Evolutionary conservation across 2,329 filamentous ascomycete genomes (phyloP), one percentile per base, ranked within the genome.

Genomic region (Fusarium udum): DNA sequence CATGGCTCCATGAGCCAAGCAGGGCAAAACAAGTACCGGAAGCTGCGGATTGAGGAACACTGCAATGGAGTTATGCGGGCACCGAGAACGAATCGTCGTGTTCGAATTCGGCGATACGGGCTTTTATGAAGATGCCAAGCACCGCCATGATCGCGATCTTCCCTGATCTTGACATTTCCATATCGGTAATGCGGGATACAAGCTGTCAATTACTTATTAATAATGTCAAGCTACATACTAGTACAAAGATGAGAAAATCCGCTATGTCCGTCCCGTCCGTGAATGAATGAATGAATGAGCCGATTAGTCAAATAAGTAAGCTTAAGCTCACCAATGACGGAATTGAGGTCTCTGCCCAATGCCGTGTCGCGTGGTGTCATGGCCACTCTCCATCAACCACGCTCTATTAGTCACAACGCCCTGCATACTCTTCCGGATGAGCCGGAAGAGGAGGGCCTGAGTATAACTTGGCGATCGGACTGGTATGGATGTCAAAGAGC

Each of bases 401-500:
- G 64, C 63, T 61, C 49, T 43, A 52, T 74, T 75, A 70, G 62
- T 73, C 71, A 67, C 65, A 58, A 67, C 64, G 55, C 69, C 75
- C 68, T 75, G 67, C 74, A 65, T 64, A 40, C 60, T 53, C 52
- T 68, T 59, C 75, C 75, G 75, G 75, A 62, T 68, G 57, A 70
- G 65, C 75, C 75, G 75, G 72, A 68, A 67, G 53, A 64, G 55
- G 56, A 59, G 61, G 34, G 53, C 72, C 61, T 58, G 63, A 31
- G 37, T 42, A 26, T 46, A 46, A 58, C 62, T 66, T 64, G 64
- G 60, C 68, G 48, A 65, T 56, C 51, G 61, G 57, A 61, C 62
- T 39, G 49, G 53, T 46, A 61, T 61, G 26, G 26, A 28, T 28
- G 42, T 26, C 26, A 18, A 28, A 40, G 46, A 64, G 40, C 31